A percentile compares a stretch with the other conserved stretches of the same genome.
Conservation (phyloP, 768 basidiomycete species). For the Lentinula lateritia region DNA sequence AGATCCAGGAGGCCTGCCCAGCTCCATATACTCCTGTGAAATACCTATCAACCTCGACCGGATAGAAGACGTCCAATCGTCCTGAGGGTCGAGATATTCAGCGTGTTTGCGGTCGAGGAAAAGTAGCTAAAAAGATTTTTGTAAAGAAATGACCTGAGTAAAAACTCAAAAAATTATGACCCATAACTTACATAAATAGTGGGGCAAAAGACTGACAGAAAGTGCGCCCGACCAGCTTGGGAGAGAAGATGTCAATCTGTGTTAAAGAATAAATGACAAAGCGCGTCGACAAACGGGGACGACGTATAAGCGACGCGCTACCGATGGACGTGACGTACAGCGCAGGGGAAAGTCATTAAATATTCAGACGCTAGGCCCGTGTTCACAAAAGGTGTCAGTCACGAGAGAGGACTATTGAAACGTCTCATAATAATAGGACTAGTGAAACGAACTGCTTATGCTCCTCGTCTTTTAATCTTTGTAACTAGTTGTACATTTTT, state of each 20-base stretch:
- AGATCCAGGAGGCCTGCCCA: no score
- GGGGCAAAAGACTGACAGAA: background rate
- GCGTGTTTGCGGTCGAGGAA: conserved; percentile 86
- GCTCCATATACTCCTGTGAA: conserved; percentile 57
- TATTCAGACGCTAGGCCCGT: background rate
- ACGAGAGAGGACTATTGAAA: background rate
- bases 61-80: conserved; percentile 67
- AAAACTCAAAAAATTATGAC: background rate
- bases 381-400: background rate
- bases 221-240: background rate
- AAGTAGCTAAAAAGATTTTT: conserved; percentile 45
- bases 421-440: background rate
- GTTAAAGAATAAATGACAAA: background rate
- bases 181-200: conserved; percentile 43
- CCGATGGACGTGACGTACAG: conserved; percentile 2
- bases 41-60: conserved; percentile 59
- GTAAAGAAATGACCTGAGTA: background rate
- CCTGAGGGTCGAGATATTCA: conserved; percentile 68
- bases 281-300: background rate
- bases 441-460: conserved; percentile 28
- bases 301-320: background rate
- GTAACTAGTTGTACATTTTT: conserved; percentile 77
- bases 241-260: background rate
- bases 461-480: conserved; percentile 72
- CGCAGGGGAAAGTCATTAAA: background rate